Conservation (phyloP, 768 basidiomycete genomes). For the Leccinellum albellum region DNA sequence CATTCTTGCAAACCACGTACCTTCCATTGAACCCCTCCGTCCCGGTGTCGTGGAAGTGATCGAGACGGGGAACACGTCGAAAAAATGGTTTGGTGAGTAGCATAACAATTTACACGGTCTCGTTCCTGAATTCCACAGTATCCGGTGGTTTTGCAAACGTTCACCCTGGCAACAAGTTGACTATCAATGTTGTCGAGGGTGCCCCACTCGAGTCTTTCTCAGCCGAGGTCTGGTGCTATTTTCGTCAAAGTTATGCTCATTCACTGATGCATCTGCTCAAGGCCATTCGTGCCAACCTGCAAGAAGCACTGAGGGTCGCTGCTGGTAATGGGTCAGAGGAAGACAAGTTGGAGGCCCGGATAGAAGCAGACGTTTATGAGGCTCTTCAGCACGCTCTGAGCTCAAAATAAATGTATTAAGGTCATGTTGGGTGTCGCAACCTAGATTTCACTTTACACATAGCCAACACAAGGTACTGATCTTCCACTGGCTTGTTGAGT, state of each 20-base stretch:
- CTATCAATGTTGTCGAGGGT: constrained; percentile 96
- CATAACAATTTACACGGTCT: background rate
- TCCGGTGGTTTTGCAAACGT: constrained; percentile 97
- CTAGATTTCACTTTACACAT: constrained; percentile 12
- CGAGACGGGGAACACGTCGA: constrained; percentile 68
- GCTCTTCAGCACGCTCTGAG: constrained; percentile 82
- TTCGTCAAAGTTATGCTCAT: background rate
- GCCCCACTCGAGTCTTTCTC: constrained; percentile 91
- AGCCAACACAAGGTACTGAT: background rate
- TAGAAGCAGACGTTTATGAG: constrained; percentile 97
- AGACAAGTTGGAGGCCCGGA: constrained; percentile 88
- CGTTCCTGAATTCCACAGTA: constrained; percentile 45
- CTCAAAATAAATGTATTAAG: constrained; percentile 36
- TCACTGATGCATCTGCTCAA: constrained; percentile 32
- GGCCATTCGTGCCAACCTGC: constrained; percentile 87
- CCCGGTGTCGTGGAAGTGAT: constrained; percentile 95
- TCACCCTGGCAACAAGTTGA: constrained; percentile 94
- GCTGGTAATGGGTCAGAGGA: constrained; percentile 84
- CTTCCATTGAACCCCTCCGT: constrained; percentile 92
- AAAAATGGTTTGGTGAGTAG: constrained; percentile 95
- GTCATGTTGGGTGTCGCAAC: constrained; percentile 1
- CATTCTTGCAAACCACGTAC: constrained; percentile 97
- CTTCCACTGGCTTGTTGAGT: background rate
- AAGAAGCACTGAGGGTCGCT: constrained; percentile 81
- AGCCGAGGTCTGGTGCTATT: constrained; percentile 58